phyloP scores from a whole-genome alignment of 2,329 filamentous ascomycete genomes.

The Pseudogymnoascus sp. region DNA sequence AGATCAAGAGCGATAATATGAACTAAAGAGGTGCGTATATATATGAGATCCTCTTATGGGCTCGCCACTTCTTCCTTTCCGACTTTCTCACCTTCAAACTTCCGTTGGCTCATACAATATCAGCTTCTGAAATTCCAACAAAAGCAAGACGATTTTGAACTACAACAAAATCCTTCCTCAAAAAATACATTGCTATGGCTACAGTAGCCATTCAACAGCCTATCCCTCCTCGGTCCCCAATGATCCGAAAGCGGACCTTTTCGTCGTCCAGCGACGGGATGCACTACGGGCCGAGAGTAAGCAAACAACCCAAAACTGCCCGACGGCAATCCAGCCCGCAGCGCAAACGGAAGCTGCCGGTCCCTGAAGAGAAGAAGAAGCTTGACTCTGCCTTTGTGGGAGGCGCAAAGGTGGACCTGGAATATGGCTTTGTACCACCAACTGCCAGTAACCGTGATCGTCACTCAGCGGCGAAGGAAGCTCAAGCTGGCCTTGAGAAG shows the following conservation, averaged over 20 bases:
- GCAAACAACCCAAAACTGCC: slow-evolving; percentile 6
- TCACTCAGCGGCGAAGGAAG: background rate
- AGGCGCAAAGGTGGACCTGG: background rate
- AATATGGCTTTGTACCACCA: background rate
- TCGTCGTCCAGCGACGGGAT: slow-evolving; percentile 5
- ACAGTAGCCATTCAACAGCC: slow-evolving; percentile 22
- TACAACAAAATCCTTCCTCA: background rate
- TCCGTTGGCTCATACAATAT: background rate
- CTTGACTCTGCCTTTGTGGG: background rate
- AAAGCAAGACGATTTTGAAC: background rate
- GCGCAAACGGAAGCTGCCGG: background rate
- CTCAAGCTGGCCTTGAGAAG: slow-evolving; percentile 8
- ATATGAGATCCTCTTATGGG: background rate
- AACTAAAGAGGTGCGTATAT: background rate
- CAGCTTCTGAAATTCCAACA: background rate
- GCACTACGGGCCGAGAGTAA: background rate
- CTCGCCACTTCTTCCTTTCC: background rate
- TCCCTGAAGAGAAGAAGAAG: slow-evolving; percentile 5
- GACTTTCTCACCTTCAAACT: background rate
- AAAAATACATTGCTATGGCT: slow-evolving; percentile 9
- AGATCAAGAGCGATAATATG: background rate
- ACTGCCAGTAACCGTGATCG: background rate
- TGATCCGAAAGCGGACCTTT: slow-evolving; percentile 4
- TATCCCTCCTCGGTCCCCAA: slow-evolving; percentile 28
- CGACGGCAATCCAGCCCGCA: background rate